A percentile compares a stretch with the other conserved stretches of the same genome.
Evolutionary conservation across 345 rosid species (phyloP).

Genomic region (Eucalyptus pauciflora): DNA sequence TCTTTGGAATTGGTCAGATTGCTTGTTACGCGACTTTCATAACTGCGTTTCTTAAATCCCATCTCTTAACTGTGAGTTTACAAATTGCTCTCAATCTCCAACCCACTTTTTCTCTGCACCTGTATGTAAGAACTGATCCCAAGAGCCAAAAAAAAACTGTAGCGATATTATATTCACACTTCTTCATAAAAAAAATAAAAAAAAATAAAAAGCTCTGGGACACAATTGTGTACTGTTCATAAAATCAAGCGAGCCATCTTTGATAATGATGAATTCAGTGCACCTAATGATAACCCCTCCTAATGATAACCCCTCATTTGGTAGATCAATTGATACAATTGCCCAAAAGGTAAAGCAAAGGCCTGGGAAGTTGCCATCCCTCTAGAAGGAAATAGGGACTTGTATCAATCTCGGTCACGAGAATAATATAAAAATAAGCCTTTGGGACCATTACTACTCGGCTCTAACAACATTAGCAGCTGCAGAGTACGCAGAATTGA

Average conservation of each 20-base stretch:
- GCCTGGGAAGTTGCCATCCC: neutral
- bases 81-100: neutral
- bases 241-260: neutral
- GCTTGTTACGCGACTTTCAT: neutral
- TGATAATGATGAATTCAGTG: neutral
- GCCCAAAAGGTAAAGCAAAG: neutral
- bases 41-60: neutral
- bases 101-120: neutral
- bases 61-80: neutral
- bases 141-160: neutral
- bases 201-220: neutral
- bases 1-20: neutral
- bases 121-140: neutral
- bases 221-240: neutral
- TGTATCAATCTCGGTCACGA: neutral
- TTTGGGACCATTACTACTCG: constrained; percentile 43
- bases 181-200: neutral
- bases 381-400: neutral
- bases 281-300: neutral
- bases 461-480: constrained; percentile 30
- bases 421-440: neutral
- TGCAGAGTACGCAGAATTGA: constrained; percentile 40
- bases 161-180: neutral
- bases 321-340: neutral
- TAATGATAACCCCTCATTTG: neutral